Base-by-base conservation (phyloP, 2,329 filamentous ascomycete species). In the Ceratocystis smalleyi region DNA sequence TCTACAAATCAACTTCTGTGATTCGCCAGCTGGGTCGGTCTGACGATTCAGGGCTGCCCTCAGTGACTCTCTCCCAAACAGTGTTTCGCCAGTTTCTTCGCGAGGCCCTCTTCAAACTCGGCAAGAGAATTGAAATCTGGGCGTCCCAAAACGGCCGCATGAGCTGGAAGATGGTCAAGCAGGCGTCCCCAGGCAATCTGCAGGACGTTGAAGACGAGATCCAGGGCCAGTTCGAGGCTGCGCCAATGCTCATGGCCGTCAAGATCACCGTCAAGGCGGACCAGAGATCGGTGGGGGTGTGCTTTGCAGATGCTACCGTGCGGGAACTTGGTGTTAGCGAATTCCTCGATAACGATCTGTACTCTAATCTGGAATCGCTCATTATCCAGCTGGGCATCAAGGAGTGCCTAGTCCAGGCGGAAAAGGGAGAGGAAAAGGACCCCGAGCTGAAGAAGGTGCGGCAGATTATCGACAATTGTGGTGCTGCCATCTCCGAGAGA, bases 1-100 rank as follows among this genome's bases (percentile, higher is more conserved):
- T 97, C 66, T 99, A 99, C 81, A 96, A 96, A 77, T 97, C 94
- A 3, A 97, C 91, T 1, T 96, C 94, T 0, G 94, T 99, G 17
- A 82, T 99, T 24, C 85, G 92, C 69, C 91, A 94, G 70, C 82
- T 99, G 24, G 94, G 94, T 67, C 85, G 86, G 70, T 88, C 83
- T 74, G 88, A 91, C 72, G 84, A 88, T 67, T 89, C 87, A n/a
- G 87, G 88, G 59, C 81, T 99, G 1, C 84, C 91, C 5, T 99
- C 94, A 1, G 94, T 99, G 49, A 96, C 94, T 1, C 90, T 99
- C 84, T 94, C 91, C 61, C 80, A 91, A 65, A 97, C 92, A 2
- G 94, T 96, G 3, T 99, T 94, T 75, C 87, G 91, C 63, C 95
- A 95, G 70, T 96, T 99, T 73, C 83, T 99, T 6, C 85, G 94